These are phyloP conservation scores for Poa annua DNA, from an alignment of 176 grass and related monocot genomes.

Conservation along the genomic window DNA sequence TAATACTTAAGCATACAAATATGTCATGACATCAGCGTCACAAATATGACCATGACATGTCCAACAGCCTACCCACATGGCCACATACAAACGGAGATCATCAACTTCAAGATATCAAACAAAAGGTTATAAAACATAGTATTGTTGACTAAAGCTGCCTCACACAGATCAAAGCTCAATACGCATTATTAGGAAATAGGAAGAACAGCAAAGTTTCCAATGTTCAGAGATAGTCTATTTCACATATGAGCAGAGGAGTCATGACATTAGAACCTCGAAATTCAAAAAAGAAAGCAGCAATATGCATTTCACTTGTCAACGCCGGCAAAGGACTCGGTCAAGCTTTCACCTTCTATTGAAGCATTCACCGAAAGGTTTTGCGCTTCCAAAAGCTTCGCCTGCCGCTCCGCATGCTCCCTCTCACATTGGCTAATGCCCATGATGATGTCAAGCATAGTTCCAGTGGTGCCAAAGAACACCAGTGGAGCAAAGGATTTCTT, in stretches of 20 bases:
- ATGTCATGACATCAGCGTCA: background rate
- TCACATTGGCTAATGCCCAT: constrained; percentile 93
- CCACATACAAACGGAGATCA: background rate
- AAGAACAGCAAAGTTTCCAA: background rate
- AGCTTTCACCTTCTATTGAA: constrained; percentile 42
- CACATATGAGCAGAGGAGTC: background rate
- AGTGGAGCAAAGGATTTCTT: constrained; percentile 85
- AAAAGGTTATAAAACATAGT: background rate
- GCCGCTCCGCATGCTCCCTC: constrained; percentile 80
- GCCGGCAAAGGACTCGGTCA: constrained; percentile 16
- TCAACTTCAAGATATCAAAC: background rate
- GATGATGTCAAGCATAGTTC: constrained; percentile 98
- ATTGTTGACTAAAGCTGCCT: background rate
- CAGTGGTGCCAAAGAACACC: constrained; percentile 90
- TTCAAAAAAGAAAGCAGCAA: background rate
- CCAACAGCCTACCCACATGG: background rate
- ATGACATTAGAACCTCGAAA: background rate
- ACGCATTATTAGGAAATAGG: constrained; percentile 36
- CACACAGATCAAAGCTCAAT: background rate
- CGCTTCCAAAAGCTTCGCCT: constrained; percentile 86
- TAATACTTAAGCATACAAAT: background rate
- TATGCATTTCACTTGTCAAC: constrained; percentile 19
- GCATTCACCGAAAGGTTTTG: constrained; percentile 48
- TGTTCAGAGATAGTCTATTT: background rate
- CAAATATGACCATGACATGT: background rate